Percentiles rank a stretch among this genome's conserved stretches.
These are phyloP conservation scores for Polychaeton citri DNA, from an alignment of 2,329 filamentous ascomycete genomes.

Conservation along the genomic window DNA sequence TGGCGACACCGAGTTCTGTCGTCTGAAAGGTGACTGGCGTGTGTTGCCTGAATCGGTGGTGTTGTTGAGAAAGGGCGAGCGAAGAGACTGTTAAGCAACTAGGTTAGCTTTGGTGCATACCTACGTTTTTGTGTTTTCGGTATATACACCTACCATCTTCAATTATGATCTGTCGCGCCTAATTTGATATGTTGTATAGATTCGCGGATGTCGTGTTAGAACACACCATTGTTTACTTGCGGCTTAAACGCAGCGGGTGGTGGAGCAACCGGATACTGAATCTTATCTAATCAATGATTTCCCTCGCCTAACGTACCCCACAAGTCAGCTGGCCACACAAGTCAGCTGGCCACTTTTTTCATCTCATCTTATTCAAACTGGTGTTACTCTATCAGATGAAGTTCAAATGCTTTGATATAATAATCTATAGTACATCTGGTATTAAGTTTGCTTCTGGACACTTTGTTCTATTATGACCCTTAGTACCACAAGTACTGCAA, in stretches of 20 bases:
- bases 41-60: slow-evolving; percentile 3
- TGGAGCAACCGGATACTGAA: not conserved
- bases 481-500: no score
- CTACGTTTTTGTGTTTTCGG: not conserved
- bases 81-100: slow-evolving; percentile 23
- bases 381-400: no score
- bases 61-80: slow-evolving; percentile 1
- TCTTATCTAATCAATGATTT: not conserved
- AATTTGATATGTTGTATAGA: not conserved
- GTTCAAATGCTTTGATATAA: no score
- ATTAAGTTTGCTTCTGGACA: no score
- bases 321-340: not conserved
- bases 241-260: not conserved
- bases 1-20: slow-evolving; percentile 19
- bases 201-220: not conserved
- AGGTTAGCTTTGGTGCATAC: not conserved
- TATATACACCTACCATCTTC: not conserved
- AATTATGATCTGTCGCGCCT: not conserved
- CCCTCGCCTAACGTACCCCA: not conserved
- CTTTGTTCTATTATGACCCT: no score
- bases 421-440: no score
- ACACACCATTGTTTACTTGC: not conserved
- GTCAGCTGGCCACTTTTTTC: not conserved
- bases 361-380: no score
- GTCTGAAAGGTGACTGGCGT: slow-evolving; percentile 21